phyloP scores from a whole-genome alignment of 1,284 basidiomycete genomes.

The Stereum hirsutum region DNA sequence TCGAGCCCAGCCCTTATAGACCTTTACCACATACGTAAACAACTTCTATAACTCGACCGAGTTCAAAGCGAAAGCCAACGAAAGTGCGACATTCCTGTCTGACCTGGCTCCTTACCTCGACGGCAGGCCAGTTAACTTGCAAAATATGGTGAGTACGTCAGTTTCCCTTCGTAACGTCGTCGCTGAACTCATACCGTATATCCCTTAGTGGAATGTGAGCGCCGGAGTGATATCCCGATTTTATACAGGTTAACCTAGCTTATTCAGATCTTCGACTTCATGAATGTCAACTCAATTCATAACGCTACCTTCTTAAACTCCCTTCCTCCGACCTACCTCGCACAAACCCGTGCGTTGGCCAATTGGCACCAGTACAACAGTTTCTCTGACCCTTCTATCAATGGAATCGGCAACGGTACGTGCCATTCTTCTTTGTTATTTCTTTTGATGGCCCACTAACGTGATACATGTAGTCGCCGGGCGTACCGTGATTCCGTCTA shows the following conservation, averaged over 20 bases:
- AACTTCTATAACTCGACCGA: constrained; percentile 22
- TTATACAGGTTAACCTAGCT: neutral
- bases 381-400: constrained; percentile 28
- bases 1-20: constrained; percentile 12
- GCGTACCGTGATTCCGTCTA: constrained; percentile 33
- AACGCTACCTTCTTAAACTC: constrained; percentile 25
- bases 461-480: constrained; percentile 26
- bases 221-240: too few relatives aligned
- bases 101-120: constrained; percentile 30
- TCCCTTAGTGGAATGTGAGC: constrained; percentile 25
- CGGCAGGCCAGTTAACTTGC: constrained; percentile 28
- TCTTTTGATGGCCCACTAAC: neutral
- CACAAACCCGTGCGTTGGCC: constrained; percentile 33
- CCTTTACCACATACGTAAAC: constrained; percentile 18
- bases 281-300: constrained; percentile 45
- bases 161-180: neutral
- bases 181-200: neutral
- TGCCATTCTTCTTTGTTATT: constrained; percentile 9
- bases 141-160: constrained; percentile 32
- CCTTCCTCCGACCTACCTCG: constrained; percentile 23
- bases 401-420: constrained; percentile 33
- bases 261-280: constrained; percentile 36
- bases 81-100: constrained; percentile 29
- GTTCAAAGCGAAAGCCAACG: constrained; percentile 26
- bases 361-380: constrained; percentile 42